These are phyloP conservation scores for Metschnikowia kunwiensis DNA, from an alignment of 805 yeast species.

Conservation along the genomic window DNA sequence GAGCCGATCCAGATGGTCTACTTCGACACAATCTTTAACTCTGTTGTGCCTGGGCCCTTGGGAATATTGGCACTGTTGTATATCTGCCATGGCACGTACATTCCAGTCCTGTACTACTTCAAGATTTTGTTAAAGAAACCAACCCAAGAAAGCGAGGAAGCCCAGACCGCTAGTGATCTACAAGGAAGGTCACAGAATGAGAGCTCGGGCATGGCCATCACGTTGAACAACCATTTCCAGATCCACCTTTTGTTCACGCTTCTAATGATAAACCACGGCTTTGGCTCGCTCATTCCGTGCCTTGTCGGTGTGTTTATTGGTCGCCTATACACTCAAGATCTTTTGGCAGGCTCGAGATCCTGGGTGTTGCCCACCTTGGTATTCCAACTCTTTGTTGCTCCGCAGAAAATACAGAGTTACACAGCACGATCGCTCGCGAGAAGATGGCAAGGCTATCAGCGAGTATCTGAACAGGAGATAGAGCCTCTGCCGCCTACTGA, in stretches of 20 bases:
- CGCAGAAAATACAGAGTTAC: slow-evolving; percentile 18
- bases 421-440: slow-evolving; percentile 3
- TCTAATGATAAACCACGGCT: slow-evolving; percentile 44
- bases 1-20: slow-evolving; percentile 14
- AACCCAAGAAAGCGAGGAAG: not conserved
- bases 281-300: slow-evolving; percentile 36
- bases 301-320: slow-evolving; percentile 45
- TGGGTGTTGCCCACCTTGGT: slow-evolving; percentile 31
- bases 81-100: slow-evolving; percentile 35
- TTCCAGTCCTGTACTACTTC: slow-evolving; percentile 36
- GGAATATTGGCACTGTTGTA: slow-evolving; percentile 40
- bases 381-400: slow-evolving; percentile 29
- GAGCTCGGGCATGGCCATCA: slow-evolving; percentile 8
- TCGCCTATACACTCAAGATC: slow-evolving; percentile 38
- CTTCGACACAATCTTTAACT: slow-evolving; percentile 31
- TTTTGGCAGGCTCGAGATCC: slow-evolving; percentile 40
- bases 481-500: slow-evolving; percentile 8
- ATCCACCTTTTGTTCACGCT: slow-evolving; percentile 36
- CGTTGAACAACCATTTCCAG: slow-evolving; percentile 38
- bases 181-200: not conserved
- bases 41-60: slow-evolving; percentile 38
- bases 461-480: slow-evolving; percentile 5
- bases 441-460: slow-evolving; percentile 13
- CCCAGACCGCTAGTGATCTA: slow-evolving; percentile 13
- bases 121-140: slow-evolving; percentile 24